Conservation (phyloP, 2,329 filamentous ascomycete genomes). For the Myriosclerotinia scirpicola region DNA sequence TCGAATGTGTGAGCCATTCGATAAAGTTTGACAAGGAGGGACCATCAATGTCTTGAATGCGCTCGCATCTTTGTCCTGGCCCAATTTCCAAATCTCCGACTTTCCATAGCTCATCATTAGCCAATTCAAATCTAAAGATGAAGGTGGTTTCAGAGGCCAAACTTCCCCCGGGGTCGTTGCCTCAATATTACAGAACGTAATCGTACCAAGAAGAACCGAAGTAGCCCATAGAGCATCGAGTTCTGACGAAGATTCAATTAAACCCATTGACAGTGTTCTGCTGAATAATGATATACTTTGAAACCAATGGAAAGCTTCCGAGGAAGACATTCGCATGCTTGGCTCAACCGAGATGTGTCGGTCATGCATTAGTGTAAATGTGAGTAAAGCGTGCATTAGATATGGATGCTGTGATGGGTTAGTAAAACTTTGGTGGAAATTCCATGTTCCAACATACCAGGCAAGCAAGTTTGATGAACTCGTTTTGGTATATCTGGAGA, state of each 20-base stretch:
- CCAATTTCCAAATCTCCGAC: conserved; percentile 49
- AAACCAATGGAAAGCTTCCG: conserved; percentile 50
- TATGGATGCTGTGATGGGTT: conserved; percentile 30
- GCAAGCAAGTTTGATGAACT: conserved; percentile 44
- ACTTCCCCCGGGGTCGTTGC: conserved; percentile 46
- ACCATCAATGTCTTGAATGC: conserved; percentile 6
- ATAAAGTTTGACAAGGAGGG: background rate
- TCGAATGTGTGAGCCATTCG: background rate
- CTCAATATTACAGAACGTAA: conserved; percentile 49
- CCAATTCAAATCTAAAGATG: conserved; percentile 55
- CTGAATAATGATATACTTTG: conserved; percentile 51
- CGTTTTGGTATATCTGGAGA: conserved; percentile 42
- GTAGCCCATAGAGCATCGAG: conserved; percentile 52
- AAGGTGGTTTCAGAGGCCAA: conserved; percentile 55
- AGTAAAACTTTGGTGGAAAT: background rate
- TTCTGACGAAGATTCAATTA: conserved; percentile 42
- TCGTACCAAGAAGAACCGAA: conserved; percentile 48
- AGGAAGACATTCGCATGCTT: conserved; percentile 35
- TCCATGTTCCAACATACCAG: conserved; percentile 40
- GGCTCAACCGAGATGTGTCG: conserved; percentile 41
- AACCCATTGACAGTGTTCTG: conserved; percentile 42
- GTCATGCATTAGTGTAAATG: conserved; percentile 55
- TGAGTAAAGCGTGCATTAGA: conserved; percentile 55
- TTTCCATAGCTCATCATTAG: conserved; percentile 58
- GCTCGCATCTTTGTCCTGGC: conserved; percentile 6